Base-by-base conservation (phyloP, 164 flowering plant species). In the Dillenia turbinata region DNA sequence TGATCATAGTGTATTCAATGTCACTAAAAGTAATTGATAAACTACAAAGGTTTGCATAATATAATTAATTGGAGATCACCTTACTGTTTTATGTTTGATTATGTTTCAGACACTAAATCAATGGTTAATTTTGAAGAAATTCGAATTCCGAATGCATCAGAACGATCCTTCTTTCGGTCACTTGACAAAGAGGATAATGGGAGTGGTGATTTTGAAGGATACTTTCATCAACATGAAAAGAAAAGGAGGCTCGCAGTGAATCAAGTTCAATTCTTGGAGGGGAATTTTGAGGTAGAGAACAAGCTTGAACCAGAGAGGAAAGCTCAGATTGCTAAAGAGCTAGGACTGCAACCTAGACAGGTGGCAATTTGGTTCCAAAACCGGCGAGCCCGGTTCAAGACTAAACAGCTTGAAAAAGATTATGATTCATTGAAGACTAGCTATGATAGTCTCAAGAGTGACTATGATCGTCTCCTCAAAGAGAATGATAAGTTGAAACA, bases 301-400 rank as follows among this genome's bases (percentile, higher is more conserved):
- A 89, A 85, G 79, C 91, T 89, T n/a, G 93, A 89, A 63, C 93
- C 93, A 0, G 93, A 89, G 15, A 77, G 93, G 72, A 89, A 89
- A 66, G 44, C 77, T 48, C 82, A 83, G 75, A 87, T 89, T 3
- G 93, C 96, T 0, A 83, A 77, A 64, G 87, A 85, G 46, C 79
- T 87, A 2, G 87, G 85, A 12, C 59, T 87, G 77, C 89, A 89
- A 73, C 91, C 93, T 24, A 73, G 94, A 12, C 96, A 87, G 63
- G 83, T 90, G 51, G 82, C 85, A 2, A 81, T 81, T 52, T 81
- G 85, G 85, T 81, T 79, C 45, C 85, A 81, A 49, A 81, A 81
- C 57, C 73, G 83, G 11, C 64, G 83, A 19, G 85, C 85, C 12
- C 70, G 85, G 49, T 81, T 72, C 77, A 81, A 79, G 64, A 81